Percentiles rank a stretch among this genome's conserved stretches.
These are phyloP conservation scores for Backusella circina DNA, from an alignment of 192 early-diverging fungal species.

Conservation along the genomic window DNA sequence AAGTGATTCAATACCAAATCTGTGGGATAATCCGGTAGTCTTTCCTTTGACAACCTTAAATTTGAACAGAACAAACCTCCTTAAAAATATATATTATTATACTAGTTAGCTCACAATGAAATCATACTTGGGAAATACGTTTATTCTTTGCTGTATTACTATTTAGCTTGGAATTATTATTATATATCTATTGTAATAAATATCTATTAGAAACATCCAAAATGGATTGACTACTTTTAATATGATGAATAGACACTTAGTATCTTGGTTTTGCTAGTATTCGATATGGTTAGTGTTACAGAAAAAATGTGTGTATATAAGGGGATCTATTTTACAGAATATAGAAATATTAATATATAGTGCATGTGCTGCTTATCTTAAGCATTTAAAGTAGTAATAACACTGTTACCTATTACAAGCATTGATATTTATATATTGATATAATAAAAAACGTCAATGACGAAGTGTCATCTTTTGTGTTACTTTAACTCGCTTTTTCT, in stretches of 20 bases:
- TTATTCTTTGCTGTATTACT: no score
- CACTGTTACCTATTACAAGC: no score
- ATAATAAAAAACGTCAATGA: neutral
- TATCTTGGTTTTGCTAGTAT: no score
- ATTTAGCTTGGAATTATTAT: neutral
- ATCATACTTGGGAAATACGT: neutral
- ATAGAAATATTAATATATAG: neutral
- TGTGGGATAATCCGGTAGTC: no score
- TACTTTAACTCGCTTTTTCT: neutral
- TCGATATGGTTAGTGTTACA: neutral
- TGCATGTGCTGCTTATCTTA: no score
- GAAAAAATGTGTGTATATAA: neutral
- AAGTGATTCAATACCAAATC: no score
- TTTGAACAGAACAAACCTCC: neutral
- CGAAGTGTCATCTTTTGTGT: neutral
- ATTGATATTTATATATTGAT: neutral
- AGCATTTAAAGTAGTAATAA: no score
- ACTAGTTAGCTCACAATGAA: neutral
- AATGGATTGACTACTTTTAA: neutral
- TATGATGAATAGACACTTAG: no score
- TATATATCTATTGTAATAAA: no score
- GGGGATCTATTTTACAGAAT: neutral
- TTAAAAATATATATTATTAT: neutral
- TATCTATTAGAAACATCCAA: neutral
- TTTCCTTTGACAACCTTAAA: no score